Base-by-base conservation (phyloP, 768 basidiomycete genomes). In the Mycena filopes region DNA sequence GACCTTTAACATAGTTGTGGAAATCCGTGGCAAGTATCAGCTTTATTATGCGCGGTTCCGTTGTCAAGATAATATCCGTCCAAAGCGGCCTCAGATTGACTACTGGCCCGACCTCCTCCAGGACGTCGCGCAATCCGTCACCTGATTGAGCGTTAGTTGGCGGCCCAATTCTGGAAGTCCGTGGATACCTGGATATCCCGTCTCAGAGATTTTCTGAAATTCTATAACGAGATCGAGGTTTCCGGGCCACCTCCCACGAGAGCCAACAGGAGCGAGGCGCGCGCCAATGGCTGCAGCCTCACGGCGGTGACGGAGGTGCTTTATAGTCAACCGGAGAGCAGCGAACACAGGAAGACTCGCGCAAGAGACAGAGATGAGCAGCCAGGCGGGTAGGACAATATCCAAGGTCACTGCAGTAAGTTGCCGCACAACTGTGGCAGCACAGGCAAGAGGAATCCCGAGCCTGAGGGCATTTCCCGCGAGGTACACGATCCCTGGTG, bases 141-240 rank as follows among this genome's bases (percentile, higher is more conserved):
- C 75, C 87, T 87, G 46, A 7, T 59, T 20, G 5, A 28, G 33
- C 20, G 31, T 15, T 3, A 13, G 4, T n/a, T n/a, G n/a, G n/a
- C n/a, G n/a, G n/a, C n/a, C n/a, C n/a, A n/a, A n/a, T n/a, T n/a
- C n/a, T n/a, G n/a, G n/a, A n/a, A n/a, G n/a, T n/a, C n/a, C n/a
- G n/a, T n/a, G n/a, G n/a, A n/a, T n/a, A 88, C 87, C 85, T 41
- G 82, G 82, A 74, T 88, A 87, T 1, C 86, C 87, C 84, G 28
- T 63, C 85, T 87, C 43, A 85, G 85, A 11, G 80, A 60, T 48
- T 10, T 36, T 45, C 40, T 60, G 58, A 53, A 66, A 60, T 20
- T 60, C 33, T 20, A 60, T 49, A 11, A 66, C 54, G 18, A 66
- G 29, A 26, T 66, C 65, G 13, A 66, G 41, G 21, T 66, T 66